phyloP scores from a whole-genome alignment of 805 yeast species.

The Blastobotrys americana region DNA sequence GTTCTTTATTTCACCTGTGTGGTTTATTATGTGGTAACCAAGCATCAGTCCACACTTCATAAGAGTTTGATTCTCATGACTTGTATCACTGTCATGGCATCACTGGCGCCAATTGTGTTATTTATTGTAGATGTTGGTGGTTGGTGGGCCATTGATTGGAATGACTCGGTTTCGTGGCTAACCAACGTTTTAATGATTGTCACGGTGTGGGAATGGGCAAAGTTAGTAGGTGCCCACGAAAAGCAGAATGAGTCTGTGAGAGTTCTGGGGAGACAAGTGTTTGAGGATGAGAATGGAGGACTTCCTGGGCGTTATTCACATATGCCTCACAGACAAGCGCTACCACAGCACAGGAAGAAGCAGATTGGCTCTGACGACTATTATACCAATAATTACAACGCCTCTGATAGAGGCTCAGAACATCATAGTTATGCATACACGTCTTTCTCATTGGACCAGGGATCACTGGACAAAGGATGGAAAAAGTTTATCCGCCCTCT shows the following conservation, averaged over 20 bases:
- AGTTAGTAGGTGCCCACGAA: constrained; percentile 51
- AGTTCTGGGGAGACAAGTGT: constrained; percentile 65
- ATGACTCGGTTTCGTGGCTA: constrained; percentile 66
- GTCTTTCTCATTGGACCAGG: not conserved
- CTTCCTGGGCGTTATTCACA: too few species aligned
- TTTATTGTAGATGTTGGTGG: constrained; percentile 72
- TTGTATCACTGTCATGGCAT: constrained; percentile 45
- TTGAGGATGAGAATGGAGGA: constrained; percentile 71
- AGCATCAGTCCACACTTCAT: constrained; percentile 45
- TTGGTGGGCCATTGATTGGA: constrained; percentile 65
- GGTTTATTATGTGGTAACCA: constrained; percentile 46
- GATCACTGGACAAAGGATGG: not conserved
- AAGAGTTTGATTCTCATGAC: constrained; percentile 49
- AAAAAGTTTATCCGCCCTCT: not conserved
- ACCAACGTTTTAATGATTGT: constrained; percentile 66
- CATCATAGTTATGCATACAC: not conserved
- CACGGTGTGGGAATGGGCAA: constrained; percentile 82
- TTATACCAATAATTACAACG: not conserved
- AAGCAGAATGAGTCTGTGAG: constrained; percentile 60
- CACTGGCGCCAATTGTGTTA: constrained; percentile 57
- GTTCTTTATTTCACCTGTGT: constrained; percentile 62
- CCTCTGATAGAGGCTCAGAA: not conserved
- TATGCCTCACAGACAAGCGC: too few species aligned
- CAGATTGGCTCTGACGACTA: not conserved
- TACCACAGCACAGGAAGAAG: not conserved